A percentile compares a stretch with the other conserved stretches of the same genome.
These are phyloP conservation scores for Rhodotorula paludigena DNA, from an alignment of 768 basidiomycete genomes.

Conservation along the genomic window DNA sequence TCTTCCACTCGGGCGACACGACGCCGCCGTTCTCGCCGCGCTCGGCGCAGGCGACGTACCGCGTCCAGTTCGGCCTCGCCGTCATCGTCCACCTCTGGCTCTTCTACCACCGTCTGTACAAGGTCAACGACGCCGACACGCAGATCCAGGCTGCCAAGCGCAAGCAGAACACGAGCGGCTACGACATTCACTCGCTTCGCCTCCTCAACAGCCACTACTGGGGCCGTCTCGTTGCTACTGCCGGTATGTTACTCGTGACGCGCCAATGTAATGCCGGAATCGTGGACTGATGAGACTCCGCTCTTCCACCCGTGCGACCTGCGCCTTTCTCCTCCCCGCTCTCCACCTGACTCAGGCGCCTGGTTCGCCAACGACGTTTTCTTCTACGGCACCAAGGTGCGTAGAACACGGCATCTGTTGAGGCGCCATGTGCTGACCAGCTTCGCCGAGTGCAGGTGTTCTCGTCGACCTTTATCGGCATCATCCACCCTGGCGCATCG, in stretches of 20 bases:
- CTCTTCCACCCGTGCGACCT: too few species aligned
- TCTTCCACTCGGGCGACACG: constrained; percentile 45
- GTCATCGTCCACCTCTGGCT: constrained; percentile 51
- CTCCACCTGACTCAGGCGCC: too few species aligned
- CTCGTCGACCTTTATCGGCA: constrained; percentile 48
- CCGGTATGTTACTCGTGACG: too few species aligned
- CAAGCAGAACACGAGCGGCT: constrained; percentile 48
- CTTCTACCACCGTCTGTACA: constrained; percentile 51
- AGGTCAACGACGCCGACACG: constrained; percentile 44
- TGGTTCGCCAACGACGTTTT: constrained; percentile 50
- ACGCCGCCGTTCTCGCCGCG: constrained; percentile 41
- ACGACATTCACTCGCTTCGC: constrained; percentile 48
- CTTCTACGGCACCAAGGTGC: constrained; percentile 48
- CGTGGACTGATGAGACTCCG: too few species aligned
- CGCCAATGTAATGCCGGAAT: too few species aligned
- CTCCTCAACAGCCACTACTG: constrained; percentile 48
- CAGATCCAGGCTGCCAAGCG: constrained; percentile 46
- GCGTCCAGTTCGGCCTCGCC: constrained; percentile 50
- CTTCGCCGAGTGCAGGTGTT: constrained; percentile 43
- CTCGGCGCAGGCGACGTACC: constrained; percentile 50
- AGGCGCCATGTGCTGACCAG: not conserved
- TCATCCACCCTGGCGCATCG: constrained; percentile 47
- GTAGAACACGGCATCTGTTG: too few species aligned
- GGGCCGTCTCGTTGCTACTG: constrained; percentile 45
- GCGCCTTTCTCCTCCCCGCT: too few species aligned